Conservation (phyloP, 352 stramenopile genomes). For the Pythium rhizo-oryzae region DNA sequence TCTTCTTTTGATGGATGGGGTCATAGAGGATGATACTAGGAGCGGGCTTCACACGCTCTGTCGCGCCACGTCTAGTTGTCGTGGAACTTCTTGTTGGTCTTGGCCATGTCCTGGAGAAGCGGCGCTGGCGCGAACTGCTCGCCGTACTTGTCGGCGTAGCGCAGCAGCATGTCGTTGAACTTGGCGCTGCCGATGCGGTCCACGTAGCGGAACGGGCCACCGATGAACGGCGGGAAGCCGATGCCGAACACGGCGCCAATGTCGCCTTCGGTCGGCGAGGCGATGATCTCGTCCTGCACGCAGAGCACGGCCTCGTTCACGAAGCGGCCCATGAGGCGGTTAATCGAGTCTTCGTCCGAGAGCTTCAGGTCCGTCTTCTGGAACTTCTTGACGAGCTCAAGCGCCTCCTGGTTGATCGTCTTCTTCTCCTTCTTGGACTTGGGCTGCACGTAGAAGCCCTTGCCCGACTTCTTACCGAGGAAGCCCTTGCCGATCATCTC, state of each 20-base stretch:
- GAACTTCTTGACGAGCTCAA: slow-evolving; percentile 83
- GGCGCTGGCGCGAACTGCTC: slow-evolving; percentile 96
- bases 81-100: slow-evolving; percentile 98
- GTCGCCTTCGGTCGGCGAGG: slow-evolving; percentile 95
- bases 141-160: slow-evolving; percentile 95
- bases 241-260: slow-evolving; percentile 99
- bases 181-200: slow-evolving; percentile 93
- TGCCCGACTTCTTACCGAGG: slow-evolving; percentile 96
- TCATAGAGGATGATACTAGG: too few species aligned
- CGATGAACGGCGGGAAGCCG: slow-evolving; percentile 97
- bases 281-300: slow-evolving; percentile 98
- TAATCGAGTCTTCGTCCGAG: slow-evolving; percentile 87
- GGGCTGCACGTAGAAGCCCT: slow-evolving; percentile 98
- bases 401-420: slow-evolving; percentile 86
- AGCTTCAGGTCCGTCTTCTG: slow-evolving; percentile 80
- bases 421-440: slow-evolving; percentile 92
- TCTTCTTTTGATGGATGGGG: not conserved
- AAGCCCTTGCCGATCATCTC: slow-evolving; percentile 97
- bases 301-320: slow-evolving; percentile 98
- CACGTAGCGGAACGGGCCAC: slow-evolving; percentile 96
- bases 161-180: slow-evolving; percentile 97
- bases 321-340: slow-evolving; percentile 95
- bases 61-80: slow-evolving; percentile 42
- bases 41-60: slow-evolving; percentile 2
- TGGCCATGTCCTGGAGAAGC: slow-evolving; percentile 97